phyloP scores from a whole-genome alignment of 352 stramenopile species.

The Globisporangium rhizosaccharum region DNA sequence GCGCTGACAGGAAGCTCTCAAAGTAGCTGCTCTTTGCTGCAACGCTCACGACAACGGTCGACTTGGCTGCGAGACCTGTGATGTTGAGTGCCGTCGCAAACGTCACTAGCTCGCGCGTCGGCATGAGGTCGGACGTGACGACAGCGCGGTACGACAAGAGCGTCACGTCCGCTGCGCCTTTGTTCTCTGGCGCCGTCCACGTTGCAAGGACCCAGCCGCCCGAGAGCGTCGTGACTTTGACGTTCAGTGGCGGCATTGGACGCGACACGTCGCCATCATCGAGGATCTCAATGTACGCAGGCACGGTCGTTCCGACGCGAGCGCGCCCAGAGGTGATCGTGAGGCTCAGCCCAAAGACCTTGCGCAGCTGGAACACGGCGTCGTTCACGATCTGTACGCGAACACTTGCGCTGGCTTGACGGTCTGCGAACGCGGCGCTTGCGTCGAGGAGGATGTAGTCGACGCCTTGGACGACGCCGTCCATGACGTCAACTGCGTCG shows the following conservation, averaged over 20 bases:
- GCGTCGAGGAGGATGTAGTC: conserved; percentile 24
- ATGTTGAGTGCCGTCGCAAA: conserved; percentile 16
- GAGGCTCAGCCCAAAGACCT: conserved; percentile 31
- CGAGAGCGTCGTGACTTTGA: conserved; percentile 15
- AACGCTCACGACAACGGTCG: conserved; percentile 27
- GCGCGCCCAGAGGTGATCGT: conserved; percentile 20
- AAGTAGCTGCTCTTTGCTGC: conserved; percentile 22
- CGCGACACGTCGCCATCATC: conserved; percentile 50
- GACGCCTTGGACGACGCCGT: conserved; percentile 14
- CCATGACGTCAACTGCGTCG: conserved; percentile 10
- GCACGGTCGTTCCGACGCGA: conserved; percentile 10
- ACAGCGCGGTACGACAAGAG: conserved; percentile 24
- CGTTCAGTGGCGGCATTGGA: conserved; percentile 16
- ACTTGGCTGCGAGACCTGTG: conserved; percentile 20
- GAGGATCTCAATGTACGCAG: conserved; percentile 28
- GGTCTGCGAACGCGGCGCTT: conserved; percentile 21
- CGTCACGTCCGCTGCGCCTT: conserved; percentile 23
- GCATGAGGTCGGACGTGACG: conserved; percentile 16
- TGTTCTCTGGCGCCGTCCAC: conserved; percentile 29
- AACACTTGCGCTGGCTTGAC: conserved; percentile 13
- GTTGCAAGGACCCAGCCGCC: conserved; percentile 25
- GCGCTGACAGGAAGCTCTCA: conserved; percentile 11
- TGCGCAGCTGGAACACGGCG: conserved; percentile 29
- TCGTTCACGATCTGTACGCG: conserved; percentile 40
- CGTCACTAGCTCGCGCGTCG: conserved; percentile 10